phyloP scores from a whole-genome alignment of 345 rosid species.

The Hevea brasiliensis region DNA sequence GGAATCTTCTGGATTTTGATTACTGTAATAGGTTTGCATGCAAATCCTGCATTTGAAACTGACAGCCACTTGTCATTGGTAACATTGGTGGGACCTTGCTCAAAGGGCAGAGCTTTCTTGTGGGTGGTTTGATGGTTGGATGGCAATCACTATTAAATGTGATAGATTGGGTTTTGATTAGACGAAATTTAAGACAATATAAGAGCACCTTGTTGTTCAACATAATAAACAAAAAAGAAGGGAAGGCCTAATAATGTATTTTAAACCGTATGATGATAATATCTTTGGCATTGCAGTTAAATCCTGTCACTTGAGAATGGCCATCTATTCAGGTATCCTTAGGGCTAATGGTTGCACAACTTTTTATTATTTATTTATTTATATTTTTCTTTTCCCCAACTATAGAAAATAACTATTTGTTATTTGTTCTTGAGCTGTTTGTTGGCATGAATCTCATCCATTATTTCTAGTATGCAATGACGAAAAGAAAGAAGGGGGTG shows the following conservation, averaged over 20 bases:
- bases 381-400: no score
- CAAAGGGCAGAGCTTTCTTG: constrained; percentile 25
- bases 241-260: neutral
- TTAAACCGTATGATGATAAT: neutral
- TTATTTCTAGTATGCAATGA: no score
- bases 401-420: no score
- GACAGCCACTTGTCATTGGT: constrained; percentile 3
- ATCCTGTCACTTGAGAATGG: no score
- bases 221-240: neutral
- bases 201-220: constrained; percentile 21
- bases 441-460: no score
- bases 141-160: constrained; percentile 31
- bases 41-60: constrained; percentile 25
- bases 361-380: no score
- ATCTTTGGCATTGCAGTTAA: no score
- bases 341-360: no score
- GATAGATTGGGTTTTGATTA: constrained; percentile 39
- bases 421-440: no score
- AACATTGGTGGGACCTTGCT: constrained; percentile 6
- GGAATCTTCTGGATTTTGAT: neutral
- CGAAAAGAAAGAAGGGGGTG: no score
- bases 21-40: constrained; percentile 26
- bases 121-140: constrained; percentile 25
- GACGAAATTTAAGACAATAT: constrained; percentile 45
- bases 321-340: no score